Evolutionary conservation across 2,329 filamentous ascomycete species (phyloP), one percentile per base, ranked within the genome.

Genomic region (Fusarium verrucosum): DNA sequence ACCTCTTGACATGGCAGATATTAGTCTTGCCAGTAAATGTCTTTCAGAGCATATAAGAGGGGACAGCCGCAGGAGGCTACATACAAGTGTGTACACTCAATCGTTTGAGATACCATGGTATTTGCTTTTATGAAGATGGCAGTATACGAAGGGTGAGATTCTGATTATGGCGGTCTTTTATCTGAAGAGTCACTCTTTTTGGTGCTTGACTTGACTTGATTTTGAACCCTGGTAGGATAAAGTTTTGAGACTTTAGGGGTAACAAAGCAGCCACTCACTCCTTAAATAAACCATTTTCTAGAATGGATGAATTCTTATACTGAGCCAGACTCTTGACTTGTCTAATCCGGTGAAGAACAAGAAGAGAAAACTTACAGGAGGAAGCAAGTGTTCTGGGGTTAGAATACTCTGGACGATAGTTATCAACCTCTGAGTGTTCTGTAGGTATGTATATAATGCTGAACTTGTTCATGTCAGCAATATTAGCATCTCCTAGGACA

Each of bases 41-140:
- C 55, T 62, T 45, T 44, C 16, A 44, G 62, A 57, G 68, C 61
- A 71, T 72, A 42, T 44, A 42, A 59, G 62, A 72, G 46, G 44
- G 43, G 35, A 35, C 37, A 56, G 55, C 51, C 51, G 46, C 25
- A 25, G 10, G 25, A 55, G 64, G 44, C 58, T 58, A 55, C 40
- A 54, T 60, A 55, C 47, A 56, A 53, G 59, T 69, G 42, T 63
- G 57, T 58, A 45, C 36, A 50, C 32, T 58, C 57, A 52, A 43
- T 58, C 42, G 37, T 50, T 59, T 35, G 54, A 67, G 54, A 66
- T 67, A 61, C 50, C 63, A 63, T 63, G 44, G 17, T 13, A 26
- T 56, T 59, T 54, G 33, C 25, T 43, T 43, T 66, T 53, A 28
- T 38, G 32, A 26, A 11, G 17, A 32, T 40, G 14, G 40, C 20